phyloP scores from a whole-genome alignment of 2,329 filamentous ascomycete species.

The Anisogramma anomala region DNA sequence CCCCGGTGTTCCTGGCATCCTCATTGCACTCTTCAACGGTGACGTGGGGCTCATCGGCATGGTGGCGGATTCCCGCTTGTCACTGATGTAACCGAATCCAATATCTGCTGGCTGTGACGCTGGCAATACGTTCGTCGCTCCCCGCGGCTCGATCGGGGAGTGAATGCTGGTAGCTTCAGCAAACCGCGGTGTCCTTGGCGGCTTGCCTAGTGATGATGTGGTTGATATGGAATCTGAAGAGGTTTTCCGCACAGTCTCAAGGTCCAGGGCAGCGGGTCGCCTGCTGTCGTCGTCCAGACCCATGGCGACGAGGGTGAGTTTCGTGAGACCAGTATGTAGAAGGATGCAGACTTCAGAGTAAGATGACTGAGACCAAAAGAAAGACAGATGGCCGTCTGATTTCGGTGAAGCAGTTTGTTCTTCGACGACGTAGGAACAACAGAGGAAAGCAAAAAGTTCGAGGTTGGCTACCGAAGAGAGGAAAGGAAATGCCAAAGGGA shows the following conservation, averaged over 20 bases:
- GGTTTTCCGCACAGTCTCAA: conserved; percentile 37
- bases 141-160: conserved; percentile 55
- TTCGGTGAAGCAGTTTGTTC: conserved; percentile 21
- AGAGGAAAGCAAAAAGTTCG: conserved; percentile 28
- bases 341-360: conserved; percentile 6
- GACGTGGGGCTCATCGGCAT: conserved; percentile 60
- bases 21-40: conserved; percentile 83
- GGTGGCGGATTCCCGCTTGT: conserved; percentile 44
- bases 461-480: conserved; percentile 45
- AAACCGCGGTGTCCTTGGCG: conserved; percentile 65
- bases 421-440: conserved; percentile 18
- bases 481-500: conserved; percentile 25
- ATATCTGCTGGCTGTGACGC: conserved; percentile 72
- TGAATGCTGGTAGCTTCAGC: conserved; percentile 70
- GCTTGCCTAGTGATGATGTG: conserved; percentile 45
- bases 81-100: conserved; percentile 81
- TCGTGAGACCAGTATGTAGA: conserved; percentile 16
- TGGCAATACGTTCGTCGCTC: conserved; percentile 41
- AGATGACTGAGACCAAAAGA: conserved; percentile 6
- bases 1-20: conserved; percentile 69
- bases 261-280: conserved; percentile 44
- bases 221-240: conserved; percentile 42
- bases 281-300: conserved; percentile 37
- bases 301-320: conserved; percentile 24
- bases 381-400: conserved; percentile 19